Evolutionary conservation across 805 yeast genomes (phyloP), one percentile per base, ranked within the genome.

Genomic region (Cephaloascus fragrans): DNA sequence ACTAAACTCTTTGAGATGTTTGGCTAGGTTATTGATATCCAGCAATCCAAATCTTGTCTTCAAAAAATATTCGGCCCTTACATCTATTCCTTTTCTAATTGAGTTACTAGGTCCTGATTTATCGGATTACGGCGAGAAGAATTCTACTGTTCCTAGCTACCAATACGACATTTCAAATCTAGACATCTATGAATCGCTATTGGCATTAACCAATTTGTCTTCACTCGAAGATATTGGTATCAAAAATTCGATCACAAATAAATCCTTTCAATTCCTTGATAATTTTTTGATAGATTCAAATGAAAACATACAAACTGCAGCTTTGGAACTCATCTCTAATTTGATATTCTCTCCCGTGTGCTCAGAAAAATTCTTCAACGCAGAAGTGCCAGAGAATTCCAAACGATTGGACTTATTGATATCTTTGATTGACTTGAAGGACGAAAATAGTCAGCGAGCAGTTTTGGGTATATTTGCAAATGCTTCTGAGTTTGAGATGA

Each of bases 131-230:
- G 28, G 28, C 12, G 28, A 23, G 28, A 23, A 23, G 6, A 23
- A 23, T 23, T 23, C 28, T 8, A 12, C 28, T 23, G 28, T 23
- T 23, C 28, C 28, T 8, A 23, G 12, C 12, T 23, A 23, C 28
- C 28, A 23, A 12, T 23, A 8, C 0, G 49, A 54, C 4, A 43
- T 62, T 16, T 55, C 66, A 1, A 44, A 46, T 3, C 46, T 69
- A 12, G 80, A 74, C 41, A 65, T 69, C 17, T 72, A 69, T 46
- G 82, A 78, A 47, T 61, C 79, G 0, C 57, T 84, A 32, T 51
- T 80, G 18, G 85, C 89, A 0, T 62, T 83, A 20, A 83, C 90
- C 1, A 84, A 83, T 53, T 46, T 81, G 5, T 73, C 86, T 0
- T 67, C 85, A 0, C 42, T 66, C 2, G 62, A 62, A 9, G 61